Evolutionary conservation across 2,329 filamentous ascomycete genomes (phyloP).

Genomic region (Botrytis hyacinthi): DNA sequence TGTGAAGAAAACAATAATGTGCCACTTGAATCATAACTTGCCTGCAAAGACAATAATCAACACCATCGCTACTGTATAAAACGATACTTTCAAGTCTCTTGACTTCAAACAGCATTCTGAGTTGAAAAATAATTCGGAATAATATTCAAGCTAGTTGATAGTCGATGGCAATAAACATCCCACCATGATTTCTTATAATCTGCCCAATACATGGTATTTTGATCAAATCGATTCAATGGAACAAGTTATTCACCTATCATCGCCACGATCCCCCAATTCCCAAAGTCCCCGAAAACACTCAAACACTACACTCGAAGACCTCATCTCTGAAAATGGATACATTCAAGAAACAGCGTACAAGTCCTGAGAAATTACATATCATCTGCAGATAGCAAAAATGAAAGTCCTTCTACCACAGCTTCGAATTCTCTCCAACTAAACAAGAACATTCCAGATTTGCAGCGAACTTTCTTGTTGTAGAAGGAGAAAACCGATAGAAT

Average conservation of each 20-base stretch:
- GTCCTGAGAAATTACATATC: neutral
- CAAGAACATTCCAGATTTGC: neutral
- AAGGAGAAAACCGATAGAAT: neutral
- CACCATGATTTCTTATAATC: rapidly evolving
- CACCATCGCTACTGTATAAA: too few relatives aligned
- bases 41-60: neutral
- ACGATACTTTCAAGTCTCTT: neutral
- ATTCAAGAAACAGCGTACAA: neutral
- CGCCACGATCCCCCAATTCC: neutral
- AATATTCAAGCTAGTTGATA: neutral
- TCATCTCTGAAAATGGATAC: neutral
- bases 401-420: neutral
- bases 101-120: neutral
- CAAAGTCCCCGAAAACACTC: neutral
- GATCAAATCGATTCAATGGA: neutral
- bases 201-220: too few relatives aligned
- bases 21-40: neutral
- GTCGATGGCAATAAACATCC: neutral
- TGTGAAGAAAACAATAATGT: neutral
- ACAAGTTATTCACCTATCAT: neutral
- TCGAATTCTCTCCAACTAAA: neutral
- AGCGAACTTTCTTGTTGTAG: neutral
- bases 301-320: neutral
- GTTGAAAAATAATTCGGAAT: neutral
- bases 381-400: neutral